Conservation (phyloP, 1,284 basidiomycete species). For the Flammula alnicola region DNA sequence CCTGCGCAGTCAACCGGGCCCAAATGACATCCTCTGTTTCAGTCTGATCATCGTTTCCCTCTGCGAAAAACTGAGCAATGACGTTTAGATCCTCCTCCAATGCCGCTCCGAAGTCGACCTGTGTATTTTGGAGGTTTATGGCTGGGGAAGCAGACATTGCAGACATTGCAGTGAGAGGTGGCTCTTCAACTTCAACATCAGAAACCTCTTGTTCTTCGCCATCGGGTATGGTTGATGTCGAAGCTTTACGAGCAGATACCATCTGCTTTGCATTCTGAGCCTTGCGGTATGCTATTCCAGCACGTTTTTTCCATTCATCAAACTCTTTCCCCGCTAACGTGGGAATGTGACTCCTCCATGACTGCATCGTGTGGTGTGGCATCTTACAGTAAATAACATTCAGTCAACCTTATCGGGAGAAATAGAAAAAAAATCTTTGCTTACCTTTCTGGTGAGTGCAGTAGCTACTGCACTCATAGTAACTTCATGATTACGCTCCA, state of each 20-base stretch:
- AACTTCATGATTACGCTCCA: conserved; percentile 43
- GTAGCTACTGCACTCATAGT: conserved; percentile 33
- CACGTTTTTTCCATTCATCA: conserved; percentile 37
- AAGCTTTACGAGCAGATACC: conserved; percentile 8
- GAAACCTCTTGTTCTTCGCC: background rate
- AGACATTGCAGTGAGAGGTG: background rate
- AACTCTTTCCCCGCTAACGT: conserved; percentile 24
- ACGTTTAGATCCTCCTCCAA: conserved; percentile 47
- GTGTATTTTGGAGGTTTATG: background rate
- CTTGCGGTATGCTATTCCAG: conserved; percentile 40
- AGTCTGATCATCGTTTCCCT: conserved; percentile 41
- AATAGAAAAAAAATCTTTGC: background rate
- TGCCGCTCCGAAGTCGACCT: background rate
- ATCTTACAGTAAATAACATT: no score
- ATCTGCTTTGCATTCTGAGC: conserved; percentile 23
- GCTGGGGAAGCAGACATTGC: background rate
- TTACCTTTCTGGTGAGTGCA: conserved; percentile 47
- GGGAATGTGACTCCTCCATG: conserved; percentile 39
- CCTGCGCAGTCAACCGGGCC: conserved; percentile 42
- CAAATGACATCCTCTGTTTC: conserved; percentile 54
- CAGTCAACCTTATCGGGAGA: background rate
- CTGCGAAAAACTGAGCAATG: conserved; percentile 58
- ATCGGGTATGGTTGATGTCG: background rate
- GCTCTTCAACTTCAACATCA: conserved; percentile 8
- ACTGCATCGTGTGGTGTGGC: conserved; percentile 45